Conservation (phyloP, 2,329 filamentous ascomycete genomes). For the Coniochaeta sp. region DNA sequence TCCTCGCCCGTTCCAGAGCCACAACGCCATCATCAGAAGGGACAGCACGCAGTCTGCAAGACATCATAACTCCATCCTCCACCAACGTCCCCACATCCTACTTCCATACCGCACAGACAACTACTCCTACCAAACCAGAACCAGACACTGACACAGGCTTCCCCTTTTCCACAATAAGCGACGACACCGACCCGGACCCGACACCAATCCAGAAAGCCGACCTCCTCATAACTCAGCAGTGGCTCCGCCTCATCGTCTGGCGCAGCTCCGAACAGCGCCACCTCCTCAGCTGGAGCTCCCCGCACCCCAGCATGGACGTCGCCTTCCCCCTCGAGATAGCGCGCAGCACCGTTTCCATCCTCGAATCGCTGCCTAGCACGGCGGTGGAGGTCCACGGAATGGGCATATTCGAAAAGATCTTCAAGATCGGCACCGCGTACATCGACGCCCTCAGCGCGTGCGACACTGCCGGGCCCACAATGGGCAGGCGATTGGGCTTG, state of each 20-base stretch:
- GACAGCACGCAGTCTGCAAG: not conserved
- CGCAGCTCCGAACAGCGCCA: slow-evolving; percentile 61
- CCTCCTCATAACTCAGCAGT: slow-evolving; percentile 62
- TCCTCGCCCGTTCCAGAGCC: slow-evolving; percentile 14
- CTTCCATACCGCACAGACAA: not conserved
- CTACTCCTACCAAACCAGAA: not conserved
- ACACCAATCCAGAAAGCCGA: slow-evolving; percentile 64
- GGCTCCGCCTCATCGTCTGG: slow-evolving; percentile 66
- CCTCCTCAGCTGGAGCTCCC: slow-evolving; percentile 50
- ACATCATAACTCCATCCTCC: not conserved
- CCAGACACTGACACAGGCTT: not conserved
- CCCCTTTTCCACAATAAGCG: not conserved
- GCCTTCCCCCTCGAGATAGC: slow-evolving; percentile 56
- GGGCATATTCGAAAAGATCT: slow-evolving; percentile 43
- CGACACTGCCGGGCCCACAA: slow-evolving; percentile 16
- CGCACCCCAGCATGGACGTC: slow-evolving; percentile 53
- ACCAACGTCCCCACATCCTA: not conserved
- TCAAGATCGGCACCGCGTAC: slow-evolving; percentile 36
- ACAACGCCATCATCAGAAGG: slow-evolving; percentile 16
- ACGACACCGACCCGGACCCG: slow-evolving; percentile 17
- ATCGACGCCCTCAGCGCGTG: slow-evolving; percentile 33
- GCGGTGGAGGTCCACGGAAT: slow-evolving; percentile 39
- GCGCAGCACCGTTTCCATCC: slow-evolving; percentile 41
- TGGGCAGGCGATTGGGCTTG: slow-evolving; percentile 12
- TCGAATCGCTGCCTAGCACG: slow-evolving; percentile 29